Percentiles rank a stretch among this genome's conserved stretches.
Evolutionary conservation across 805 yeast species (phyloP).

Genomic region (Metschnikowia lachancei): DNA sequence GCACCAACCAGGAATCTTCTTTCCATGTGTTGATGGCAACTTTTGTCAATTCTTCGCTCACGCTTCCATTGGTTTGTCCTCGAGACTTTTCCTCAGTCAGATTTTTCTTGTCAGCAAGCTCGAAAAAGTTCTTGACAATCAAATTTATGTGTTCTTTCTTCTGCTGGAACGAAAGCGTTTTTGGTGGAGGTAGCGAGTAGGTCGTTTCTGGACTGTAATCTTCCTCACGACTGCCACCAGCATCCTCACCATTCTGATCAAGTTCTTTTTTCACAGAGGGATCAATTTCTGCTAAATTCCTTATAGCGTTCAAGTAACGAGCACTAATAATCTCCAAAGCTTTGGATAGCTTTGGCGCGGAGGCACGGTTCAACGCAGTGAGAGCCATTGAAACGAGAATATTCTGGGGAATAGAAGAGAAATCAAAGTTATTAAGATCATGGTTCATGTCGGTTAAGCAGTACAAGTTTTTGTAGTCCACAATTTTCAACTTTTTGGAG

Average conservation of each 20-base stretch:
- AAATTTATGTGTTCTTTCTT: slow-evolving; percentile 56
- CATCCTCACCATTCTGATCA: slow-evolving; percentile 20
- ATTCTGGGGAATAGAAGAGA: slow-evolving; percentile 62
- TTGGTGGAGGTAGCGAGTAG: slow-evolving; percentile 58
- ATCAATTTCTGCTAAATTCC: slow-evolving; percentile 5
- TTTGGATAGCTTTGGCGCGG: slow-evolving; percentile 51
- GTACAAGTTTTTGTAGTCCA: slow-evolving; percentile 60
- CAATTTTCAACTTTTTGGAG: slow-evolving; percentile 26
- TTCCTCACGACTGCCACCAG: slow-evolving; percentile 21
- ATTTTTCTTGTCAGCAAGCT: slow-evolving; percentile 36
- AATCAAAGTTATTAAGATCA: slow-evolving; percentile 66
- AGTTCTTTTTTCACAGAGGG: slow-evolving; percentile 18
- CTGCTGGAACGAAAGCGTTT: slow-evolving; percentile 47
- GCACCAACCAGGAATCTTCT: slow-evolving; percentile 70
- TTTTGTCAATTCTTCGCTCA: slow-evolving; percentile 53
- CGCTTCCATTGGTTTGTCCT: slow-evolving; percentile 26
- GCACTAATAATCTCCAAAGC: slow-evolving; percentile 69
- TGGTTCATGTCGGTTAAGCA: slow-evolving; percentile 60
- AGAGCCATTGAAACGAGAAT: slow-evolving; percentile 63
- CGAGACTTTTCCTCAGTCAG: slow-evolving; percentile 16
- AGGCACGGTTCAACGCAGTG: slow-evolving; percentile 59
- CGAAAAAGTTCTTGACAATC: slow-evolving; percentile 59
- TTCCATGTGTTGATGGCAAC: slow-evolving; percentile 52
- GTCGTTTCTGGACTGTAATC: slow-evolving; percentile 41
- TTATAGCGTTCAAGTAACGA: slow-evolving; percentile 53